Base-by-base conservation (phyloP, 352 stramenopile genomes). In the Stephanocyclus meneghinianus region DNA sequence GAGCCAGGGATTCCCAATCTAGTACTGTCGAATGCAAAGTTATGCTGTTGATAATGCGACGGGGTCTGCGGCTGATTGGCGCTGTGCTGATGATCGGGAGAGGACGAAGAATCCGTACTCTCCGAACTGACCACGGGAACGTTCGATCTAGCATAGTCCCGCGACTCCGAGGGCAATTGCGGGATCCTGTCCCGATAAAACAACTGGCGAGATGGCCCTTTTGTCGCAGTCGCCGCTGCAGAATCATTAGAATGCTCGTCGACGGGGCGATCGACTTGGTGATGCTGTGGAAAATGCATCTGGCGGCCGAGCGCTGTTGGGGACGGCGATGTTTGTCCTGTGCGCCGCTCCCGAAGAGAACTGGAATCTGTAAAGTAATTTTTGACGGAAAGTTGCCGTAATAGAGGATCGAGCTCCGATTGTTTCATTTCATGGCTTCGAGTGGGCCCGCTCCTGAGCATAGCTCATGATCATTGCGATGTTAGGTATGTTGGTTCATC, bases 181-280 rank as follows among this genome's bases (percentile, higher is more conserved):
- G 73, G 45, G 70, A 74, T 71, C 64, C 56, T 71, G 37, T 75
- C 59, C 11, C 75, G 45, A 60, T 83, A 83, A 61, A 83, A 83
- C 16, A 74, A 40, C 57, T 83, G 75, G 10, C 75, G 75, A 40
- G 68, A 74, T 11, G 61, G 51, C 37, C 70, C 63, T 13, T 30
- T 51, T 26, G 67, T 62, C n/a, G 68, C 68, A 8, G 63, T 44
- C 9, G 68, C 62, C 30, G 51, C 40, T 45, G 6, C 18, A 8
- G 55, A 63, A 21, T 63, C 55, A 45, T 63, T 5, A 30, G 51
- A 60, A 42, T 30, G n/a, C 16, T 32, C 50, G 6, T 72, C 67
- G 66, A 55, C 51, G 37, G n/a, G 13, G 45, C 55, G 29, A 29
- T 63, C 55, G 55, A 63, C 21, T 47, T 47, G 2, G 62, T 73